Evolutionary conservation across 441 rosid species (phyloP), one percentile per base, ranked within the genome.

Genomic region (Breynia disticha): DNA sequence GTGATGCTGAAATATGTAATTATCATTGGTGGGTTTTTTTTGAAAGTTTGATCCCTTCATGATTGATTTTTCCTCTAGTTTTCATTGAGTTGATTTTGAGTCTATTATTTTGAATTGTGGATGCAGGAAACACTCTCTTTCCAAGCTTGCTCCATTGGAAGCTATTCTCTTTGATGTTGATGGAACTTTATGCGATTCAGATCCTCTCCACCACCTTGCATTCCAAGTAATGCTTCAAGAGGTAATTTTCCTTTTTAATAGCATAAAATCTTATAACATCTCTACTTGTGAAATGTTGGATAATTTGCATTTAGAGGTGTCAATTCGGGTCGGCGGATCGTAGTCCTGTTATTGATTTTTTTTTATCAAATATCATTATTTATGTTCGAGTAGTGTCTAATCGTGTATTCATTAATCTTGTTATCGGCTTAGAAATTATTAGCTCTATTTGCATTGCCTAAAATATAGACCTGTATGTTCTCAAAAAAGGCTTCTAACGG

Each of bases 101-200:
- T 39, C 14, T 39, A 39, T 9, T 39, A 8, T 9, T 39, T 14
- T 39, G 11, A 39, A 4, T 39, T 39, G 43, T 39, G 43, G 9
- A 14, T 67, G 76, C 90, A 86, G 97, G 75, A 71, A 62, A 51
- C 66, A 54, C 56, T 72, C 76, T 46, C 79, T 93, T 24, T 62
- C 77, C 19, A 72, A 71, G 54, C 77, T 78, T 60, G 95, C 88
- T 69, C 90, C 98, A 2, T 61, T 84, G 61, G 83, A 89, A 69
- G 90, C 95, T 11, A 72, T 93, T 41, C 49, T 93, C 41, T 93
- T 93, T 54, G 98, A 93, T 52, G 84, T 93, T 48, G 97, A 93
- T 75, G 98, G 98, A 70, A 93, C 95, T 19, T 80, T 93, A 2
- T 86, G 97, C 64, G 97, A 93, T 68, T 78, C 97, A 2, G 96